phyloP scores from a whole-genome alignment of 2,329 filamentous ascomycete genomes.

The Hypoxylon sp. region DNA sequence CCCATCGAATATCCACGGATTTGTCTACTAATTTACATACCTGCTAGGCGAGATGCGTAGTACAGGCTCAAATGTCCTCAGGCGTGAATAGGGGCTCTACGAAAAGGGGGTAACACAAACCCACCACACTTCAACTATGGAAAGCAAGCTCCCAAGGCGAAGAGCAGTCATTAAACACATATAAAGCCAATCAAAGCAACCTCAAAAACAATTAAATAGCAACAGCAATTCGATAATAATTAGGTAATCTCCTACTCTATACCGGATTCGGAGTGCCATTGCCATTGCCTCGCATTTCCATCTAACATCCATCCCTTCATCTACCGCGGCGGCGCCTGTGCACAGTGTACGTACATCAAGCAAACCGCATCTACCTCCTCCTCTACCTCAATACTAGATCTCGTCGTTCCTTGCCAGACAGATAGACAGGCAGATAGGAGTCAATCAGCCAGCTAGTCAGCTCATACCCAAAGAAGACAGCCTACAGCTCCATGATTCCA shows the following conservation, averaged over 20 bases:
- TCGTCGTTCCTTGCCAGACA: too few relatives aligned
- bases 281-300: background rate
- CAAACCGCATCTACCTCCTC: too few relatives aligned
- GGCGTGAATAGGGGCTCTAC: background rate
- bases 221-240: slow-evolving; percentile 2
- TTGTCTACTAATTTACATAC: too few relatives aligned
- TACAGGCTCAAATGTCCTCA: background rate
- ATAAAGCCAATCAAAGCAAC: background rate
- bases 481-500: background rate
- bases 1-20: too few relatives aligned
- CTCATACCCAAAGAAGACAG: slow-evolving; percentile 17
- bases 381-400: too few relatives aligned
- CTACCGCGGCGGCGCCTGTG: background rate
- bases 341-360: background rate
- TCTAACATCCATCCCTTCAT: background rate
- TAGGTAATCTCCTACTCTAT: slow-evolving; percentile 17
- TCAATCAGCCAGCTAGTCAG: background rate
- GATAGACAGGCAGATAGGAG: background rate
- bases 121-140: too few relatives aligned
- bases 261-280: background rate
- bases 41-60: background rate
- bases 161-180: background rate
- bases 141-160: too few relatives aligned
- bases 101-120: background rate
- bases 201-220: background rate